Percentiles rank a stretch among this genome's conserved stretches.
These are phyloP conservation scores for Podospora pseudopauciseta DNA, from an alignment of 495 filamentous ascomycete genomes.

Conservation along the genomic window DNA sequence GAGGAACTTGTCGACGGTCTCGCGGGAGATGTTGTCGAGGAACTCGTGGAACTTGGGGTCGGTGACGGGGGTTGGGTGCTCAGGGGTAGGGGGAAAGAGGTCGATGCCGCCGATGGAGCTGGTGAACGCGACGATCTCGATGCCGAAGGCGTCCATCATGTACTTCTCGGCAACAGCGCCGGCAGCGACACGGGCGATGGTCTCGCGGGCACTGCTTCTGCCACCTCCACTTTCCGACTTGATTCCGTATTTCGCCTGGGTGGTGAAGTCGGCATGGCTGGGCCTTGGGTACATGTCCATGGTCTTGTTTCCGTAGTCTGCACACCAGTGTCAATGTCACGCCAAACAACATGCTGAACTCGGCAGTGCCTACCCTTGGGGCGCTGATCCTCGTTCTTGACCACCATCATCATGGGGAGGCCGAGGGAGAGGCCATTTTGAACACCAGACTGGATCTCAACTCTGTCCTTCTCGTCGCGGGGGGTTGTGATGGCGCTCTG, in stretches of 20 bases:
- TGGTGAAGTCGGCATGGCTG: slow-evolving; percentile 94
- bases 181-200: slow-evolving; percentile 90
- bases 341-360: neutral
- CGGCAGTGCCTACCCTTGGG: slow-evolving; percentile 53
- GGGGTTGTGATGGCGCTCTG: slow-evolving; percentile 90
- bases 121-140: slow-evolving; percentile 91
- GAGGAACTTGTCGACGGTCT: slow-evolving; percentile 74
- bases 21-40: slow-evolving; percentile 67
- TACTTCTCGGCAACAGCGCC: slow-evolving; percentile 95
- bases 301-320: slow-evolving; percentile 83
- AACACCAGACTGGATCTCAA: slow-evolving; percentile 90
- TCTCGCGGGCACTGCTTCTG: slow-evolving; percentile 88
- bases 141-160: slow-evolving; percentile 69
- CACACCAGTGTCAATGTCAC: neutral
- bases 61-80: slow-evolving; percentile 68
- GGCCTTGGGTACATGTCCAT: slow-evolving; percentile 92
- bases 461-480: slow-evolving; percentile 85
- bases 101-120: slow-evolving; percentile 78
- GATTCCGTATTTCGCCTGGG: slow-evolving; percentile 94
- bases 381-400: slow-evolving; percentile 88
- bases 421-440: slow-evolving; percentile 91
- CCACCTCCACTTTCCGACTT: slow-evolving; percentile 92
- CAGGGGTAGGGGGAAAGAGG: slow-evolving; percentile 76
- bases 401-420: slow-evolving; percentile 84
- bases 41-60: slow-evolving; percentile 81